A percentile compares a stretch with the other conserved stretches of the same genome.
Evolutionary conservation across 108 stramenopile species (phyloP).

Genomic region (Seminavis robusta): DNA sequence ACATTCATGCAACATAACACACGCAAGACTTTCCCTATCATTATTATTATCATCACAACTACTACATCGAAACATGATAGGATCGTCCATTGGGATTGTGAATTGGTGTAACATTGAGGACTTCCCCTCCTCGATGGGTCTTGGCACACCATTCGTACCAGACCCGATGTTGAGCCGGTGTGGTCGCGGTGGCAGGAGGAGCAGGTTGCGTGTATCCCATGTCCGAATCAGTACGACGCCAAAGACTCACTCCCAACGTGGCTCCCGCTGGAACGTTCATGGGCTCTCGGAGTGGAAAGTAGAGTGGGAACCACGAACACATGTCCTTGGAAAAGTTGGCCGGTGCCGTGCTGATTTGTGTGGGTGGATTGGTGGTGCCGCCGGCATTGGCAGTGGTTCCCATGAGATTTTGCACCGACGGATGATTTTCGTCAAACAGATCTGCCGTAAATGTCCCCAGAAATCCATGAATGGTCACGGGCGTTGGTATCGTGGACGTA

Average conservation of each 20-base stretch:
- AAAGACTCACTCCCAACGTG: conserved; percentile 72
- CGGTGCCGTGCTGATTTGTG: conserved; percentile 92
- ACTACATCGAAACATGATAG: conserved; percentile 69
- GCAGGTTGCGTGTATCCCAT: too few relatives aligned
- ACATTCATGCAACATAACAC: too few relatives aligned
- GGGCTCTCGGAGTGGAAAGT: conserved; percentile 88
- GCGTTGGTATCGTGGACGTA: conserved; percentile 10
- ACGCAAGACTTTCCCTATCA: too few relatives aligned
- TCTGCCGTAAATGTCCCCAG: conserved; percentile 91
- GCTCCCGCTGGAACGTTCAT: conserved; percentile 62
- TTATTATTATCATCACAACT: too few relatives aligned
- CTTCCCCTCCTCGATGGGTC: conserved; percentile 46
- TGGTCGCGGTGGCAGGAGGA: too few relatives aligned
- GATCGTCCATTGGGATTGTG: conserved; percentile 92
- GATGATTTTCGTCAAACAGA: conserved; percentile 79
- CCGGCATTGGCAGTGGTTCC: too few relatives aligned
- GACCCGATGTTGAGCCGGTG: conserved; percentile 49
- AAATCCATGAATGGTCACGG: conserved; percentile 85
- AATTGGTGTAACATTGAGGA: conserved; percentile 41
- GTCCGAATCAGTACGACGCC: conserved; percentile 63
- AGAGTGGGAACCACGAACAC: conserved; percentile 98
- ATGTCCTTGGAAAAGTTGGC: conserved; percentile 86
- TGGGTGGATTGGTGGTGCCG: conserved; percentile 16
- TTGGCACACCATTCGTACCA: conserved; percentile 98
- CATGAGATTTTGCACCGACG: too few relatives aligned